Conservation (phyloP, 2,329 filamentous ascomycete genomes). For the Alternaria brassicicola region DNA sequence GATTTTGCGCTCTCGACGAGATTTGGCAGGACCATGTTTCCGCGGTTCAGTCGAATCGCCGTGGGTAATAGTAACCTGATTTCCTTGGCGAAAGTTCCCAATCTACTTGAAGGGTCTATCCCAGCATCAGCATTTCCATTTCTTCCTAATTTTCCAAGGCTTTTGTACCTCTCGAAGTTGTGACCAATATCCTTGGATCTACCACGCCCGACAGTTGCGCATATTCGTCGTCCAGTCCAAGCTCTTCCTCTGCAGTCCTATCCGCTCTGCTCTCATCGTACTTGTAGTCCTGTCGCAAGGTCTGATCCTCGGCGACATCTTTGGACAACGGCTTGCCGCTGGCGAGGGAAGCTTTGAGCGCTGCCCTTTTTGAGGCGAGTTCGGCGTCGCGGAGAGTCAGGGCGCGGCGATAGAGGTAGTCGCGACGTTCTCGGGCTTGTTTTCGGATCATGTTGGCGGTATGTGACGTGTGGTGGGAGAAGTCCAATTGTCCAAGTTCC, state of each 20-base stretch:
- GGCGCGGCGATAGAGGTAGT: constrained; percentile 83
- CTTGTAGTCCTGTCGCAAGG: constrained; percentile 83
- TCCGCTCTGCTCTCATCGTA: constrained; percentile 86
- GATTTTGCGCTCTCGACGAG: constrained; percentile 81
- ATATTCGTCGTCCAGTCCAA: constrained; percentile 88
- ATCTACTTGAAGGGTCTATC: constrained; percentile 51
- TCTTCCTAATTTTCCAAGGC: fast-evolving
- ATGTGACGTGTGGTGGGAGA: background rate
- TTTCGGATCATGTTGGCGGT: constrained; percentile 33
- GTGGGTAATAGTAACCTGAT: constrained; percentile 84
- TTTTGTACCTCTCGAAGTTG: constrained; percentile 75
- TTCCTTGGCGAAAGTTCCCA: constrained; percentile 93
- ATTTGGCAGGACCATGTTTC: constrained; percentile 85
- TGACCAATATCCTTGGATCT: constrained; percentile 87
- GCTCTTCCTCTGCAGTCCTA: constrained; percentile 68
- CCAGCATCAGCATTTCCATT: background rate
- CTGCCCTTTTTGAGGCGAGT: constrained; percentile 87
- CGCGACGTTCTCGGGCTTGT: constrained; percentile 78
- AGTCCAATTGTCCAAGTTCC: background rate
- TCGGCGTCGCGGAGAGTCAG: constrained; percentile 80
- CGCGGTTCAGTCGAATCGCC: constrained; percentile 85
- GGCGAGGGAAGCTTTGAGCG: constrained; percentile 83
- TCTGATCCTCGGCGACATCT: constrained; percentile 83
- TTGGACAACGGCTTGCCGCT: constrained; percentile 86
- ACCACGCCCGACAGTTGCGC: constrained; percentile 87